Evolutionary conservation across 495 filamentous ascomycete species (phyloP), one percentile per base, ranked within the genome.

Genomic region (Penicillium desertorum): DNA sequence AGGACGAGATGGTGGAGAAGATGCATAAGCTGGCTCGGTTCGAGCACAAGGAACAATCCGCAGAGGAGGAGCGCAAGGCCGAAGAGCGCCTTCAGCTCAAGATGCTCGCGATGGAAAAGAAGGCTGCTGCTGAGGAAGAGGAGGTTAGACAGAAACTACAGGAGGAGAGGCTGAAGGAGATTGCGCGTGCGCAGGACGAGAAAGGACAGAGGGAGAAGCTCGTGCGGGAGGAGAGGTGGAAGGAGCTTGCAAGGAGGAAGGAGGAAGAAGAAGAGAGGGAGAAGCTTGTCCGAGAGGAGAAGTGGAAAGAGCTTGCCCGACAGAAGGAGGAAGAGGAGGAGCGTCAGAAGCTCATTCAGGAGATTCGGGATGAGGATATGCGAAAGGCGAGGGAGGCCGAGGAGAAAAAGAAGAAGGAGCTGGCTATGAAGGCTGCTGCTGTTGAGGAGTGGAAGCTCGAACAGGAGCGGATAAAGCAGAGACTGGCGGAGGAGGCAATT

Each of bases 401-500:
- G 43, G 58, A 65, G 11, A 50, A 65, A 34, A 53, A 54, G 51
- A 57, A 60, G 4, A 62, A 68, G 61, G 70, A 75, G 57, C 58
- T 73, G 1, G 72, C 74, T 45, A 69, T 69, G 48, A 65, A 67
- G 51, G 53, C 43, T 29, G 53, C 53, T 39, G 53, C 53, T 39
- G 43, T 55, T 41, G 68, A 78, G 48, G 71, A 76, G 12, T 79
- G 80, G 49, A 71, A 77, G 51, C 71, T 80, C 45, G 77, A 81
- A 48, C 84, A 88, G 67, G 72, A 74, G 56, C 65, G 71, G 8
- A 65, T 63, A 0, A 65, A 53, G 43, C 61, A 63, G 19, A 60
- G 53, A 17, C 56, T 68, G 52, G 62, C 59, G 5, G 68, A 76
- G 51, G 72, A 70, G 42, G 66, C 68, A 34, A 65, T 71, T 30